Evolutionary conservation across 2,329 filamentous ascomycete genomes (phyloP), one percentile per base, ranked within the genome.

Genomic region (Xylogone sp.): DNA sequence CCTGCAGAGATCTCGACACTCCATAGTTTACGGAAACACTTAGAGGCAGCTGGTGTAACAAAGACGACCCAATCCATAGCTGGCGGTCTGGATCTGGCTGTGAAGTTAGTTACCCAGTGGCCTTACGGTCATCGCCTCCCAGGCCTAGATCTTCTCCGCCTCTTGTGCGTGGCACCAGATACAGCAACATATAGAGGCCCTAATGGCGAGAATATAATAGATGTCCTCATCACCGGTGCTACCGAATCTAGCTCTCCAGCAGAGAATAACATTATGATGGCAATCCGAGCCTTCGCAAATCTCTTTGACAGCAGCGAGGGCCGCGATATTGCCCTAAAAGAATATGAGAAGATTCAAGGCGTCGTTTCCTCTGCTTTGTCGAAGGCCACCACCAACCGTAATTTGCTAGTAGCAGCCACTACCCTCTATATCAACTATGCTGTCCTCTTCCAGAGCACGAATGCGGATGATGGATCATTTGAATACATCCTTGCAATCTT

Each of bases 221-320:
- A 79, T 7, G 70, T 74, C 12, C 71, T 97, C 6, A 75, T 84
- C 29, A 67, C 66, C 43, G 81, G 70, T 1, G 75, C 84, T 2
- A 82, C 86, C 49, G 77, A 83, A 8, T 68, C 71, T 3, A 71
- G 78, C 0, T 76, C 82, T 2, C 75, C 87, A 0, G 84, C 83
- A 34, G 78, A 86, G 49, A 97, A 97, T 69, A 90, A 90, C 58
- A 81, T 83, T 10, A 96, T 97, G 86, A 88, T 99, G 76, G 85
- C 87, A 0, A 76, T 90, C 12, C 87, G 94, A 3, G 82, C 86
- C 13, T 77, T 97, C 46, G 86, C 84, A 24, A 99, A 99, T 61
- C 74, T 97, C 7, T 96, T 97, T 64, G 79, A 82, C 54, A 89
- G 88, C 0, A 73, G 82, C 0, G 77, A 86, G 51, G 94, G 94